Percentiles rank a stretch among this genome's conserved stretches.
Conservation (phyloP, 2,329 filamentous ascomycete species). For the Neofusicoccum umdonicola region DNA sequence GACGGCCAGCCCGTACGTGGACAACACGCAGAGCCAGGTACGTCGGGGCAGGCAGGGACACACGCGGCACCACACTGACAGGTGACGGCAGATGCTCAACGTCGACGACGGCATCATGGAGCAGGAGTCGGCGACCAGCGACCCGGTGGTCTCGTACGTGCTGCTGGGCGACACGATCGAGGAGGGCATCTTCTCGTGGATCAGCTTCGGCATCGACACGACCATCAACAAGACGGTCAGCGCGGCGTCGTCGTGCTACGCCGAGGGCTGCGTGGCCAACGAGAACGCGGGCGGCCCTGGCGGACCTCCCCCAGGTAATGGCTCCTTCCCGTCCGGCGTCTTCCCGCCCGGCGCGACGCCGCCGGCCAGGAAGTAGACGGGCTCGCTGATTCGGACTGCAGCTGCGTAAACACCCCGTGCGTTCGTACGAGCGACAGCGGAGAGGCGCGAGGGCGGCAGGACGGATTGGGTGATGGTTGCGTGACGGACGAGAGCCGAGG, state of each 20-base stretch:
- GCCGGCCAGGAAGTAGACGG: background rate
- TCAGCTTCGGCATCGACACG: constrained; percentile 20
- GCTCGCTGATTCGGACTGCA: background rate
- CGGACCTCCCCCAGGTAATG: background rate
- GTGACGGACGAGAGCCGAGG: background rate
- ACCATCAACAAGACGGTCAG: constrained; percentile 14
- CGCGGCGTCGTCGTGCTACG: constrained; percentile 6
- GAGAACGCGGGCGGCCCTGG: constrained; percentile 7
- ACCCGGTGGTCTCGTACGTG: constrained; percentile 58
- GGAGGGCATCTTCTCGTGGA: constrained; percentile 35
- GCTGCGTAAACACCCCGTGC: background rate
- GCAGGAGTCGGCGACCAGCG: constrained; percentile 47
- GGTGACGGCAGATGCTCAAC: constrained; percentile 34
- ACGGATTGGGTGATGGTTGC: background rate
- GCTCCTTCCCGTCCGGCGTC: background rate
- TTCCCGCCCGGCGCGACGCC: background rate
- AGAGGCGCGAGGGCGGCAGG: background rate
- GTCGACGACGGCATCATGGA: constrained; percentile 51
- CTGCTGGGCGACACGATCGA: constrained; percentile 51
- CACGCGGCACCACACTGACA: background rate
- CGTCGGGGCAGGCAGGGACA: constrained; percentile 29
- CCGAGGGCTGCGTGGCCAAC: constrained; percentile 14
- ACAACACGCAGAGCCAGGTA: constrained; percentile 38
- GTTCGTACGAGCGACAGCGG: background rate
- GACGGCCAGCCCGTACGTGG: constrained; percentile 43